These are phyloP conservation scores for Scenedesmus sp. DNA, from an alignment of 163 green algal species.

Conservation along the genomic window DNA sequence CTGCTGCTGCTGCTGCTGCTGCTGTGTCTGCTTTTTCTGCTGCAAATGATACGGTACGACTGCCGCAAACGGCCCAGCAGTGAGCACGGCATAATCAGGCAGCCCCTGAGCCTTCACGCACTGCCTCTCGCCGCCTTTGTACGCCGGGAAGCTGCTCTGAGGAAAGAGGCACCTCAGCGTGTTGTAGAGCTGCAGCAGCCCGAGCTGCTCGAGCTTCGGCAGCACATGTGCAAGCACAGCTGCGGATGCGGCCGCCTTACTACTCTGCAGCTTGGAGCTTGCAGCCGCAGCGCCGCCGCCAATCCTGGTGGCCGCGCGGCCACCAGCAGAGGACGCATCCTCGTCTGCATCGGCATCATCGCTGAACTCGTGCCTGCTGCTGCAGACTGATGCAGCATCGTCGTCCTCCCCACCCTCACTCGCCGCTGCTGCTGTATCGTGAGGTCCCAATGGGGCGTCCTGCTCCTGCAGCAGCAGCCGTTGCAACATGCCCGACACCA, in stretches of 20 bases:
- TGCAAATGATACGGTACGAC: background rate
- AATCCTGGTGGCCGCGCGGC: background rate
- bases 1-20: background rate
- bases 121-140: background rate
- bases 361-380: background rate
- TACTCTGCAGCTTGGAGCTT: background rate
- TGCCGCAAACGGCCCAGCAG: background rate
- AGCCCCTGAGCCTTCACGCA: background rate
- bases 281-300: constrained; percentile 3
- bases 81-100: background rate
- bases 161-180: background rate
- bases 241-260: background rate
- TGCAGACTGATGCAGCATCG: background rate
- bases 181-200: background rate
- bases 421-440: constrained; percentile 7
- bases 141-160: background rate
- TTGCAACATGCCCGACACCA: constrained; percentile 16
- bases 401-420: background rate
- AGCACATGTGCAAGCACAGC: background rate
- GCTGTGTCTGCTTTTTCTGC: background rate
- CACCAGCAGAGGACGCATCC: background rate
- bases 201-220: background rate
- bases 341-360: background rate
- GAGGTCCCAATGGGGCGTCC: background rate
- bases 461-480: constrained; percentile 5